phyloP scores from a whole-genome alignment of 495 filamentous ascomycete genomes.

The Penicillium ochrochloron region DNA sequence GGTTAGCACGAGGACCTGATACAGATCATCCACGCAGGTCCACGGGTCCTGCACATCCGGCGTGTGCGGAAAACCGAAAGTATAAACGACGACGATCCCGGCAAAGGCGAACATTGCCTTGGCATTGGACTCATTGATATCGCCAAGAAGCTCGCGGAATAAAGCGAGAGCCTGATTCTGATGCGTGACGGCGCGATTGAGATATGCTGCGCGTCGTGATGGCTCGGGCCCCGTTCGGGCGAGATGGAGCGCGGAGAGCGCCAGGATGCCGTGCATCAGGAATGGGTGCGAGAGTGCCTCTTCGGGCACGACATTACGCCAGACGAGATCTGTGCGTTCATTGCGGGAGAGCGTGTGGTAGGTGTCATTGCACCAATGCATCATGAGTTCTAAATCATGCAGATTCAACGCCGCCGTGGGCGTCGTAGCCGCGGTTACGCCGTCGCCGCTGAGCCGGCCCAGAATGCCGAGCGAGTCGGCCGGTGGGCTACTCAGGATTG shows the following conservation, averaged over 20 bases:
- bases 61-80: constrained; percentile 51
- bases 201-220: constrained; percentile 31
- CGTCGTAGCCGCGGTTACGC: constrained; percentile 15
- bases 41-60: constrained; percentile 43
- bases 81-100: constrained; percentile 53
- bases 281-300: constrained; percentile 53
- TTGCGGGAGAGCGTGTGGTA: constrained; percentile 37
- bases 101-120: constrained; percentile 58
- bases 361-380: constrained; percentile 50
- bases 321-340: constrained; percentile 43
- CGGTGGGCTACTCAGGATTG: constrained; percentile 16
- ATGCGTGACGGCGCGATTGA: constrained; percentile 50
- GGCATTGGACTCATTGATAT: constrained; percentile 49
- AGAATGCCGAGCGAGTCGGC: constrained; percentile 37
- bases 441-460: constrained; percentile 25
- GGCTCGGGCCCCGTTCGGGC: constrained; percentile 36
- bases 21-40: constrained; percentile 44
- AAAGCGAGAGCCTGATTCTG: constrained; percentile 51
- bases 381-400: constrained; percentile 47
- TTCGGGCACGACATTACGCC: constrained; percentile 48
- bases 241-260: constrained; percentile 54
- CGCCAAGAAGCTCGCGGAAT: constrained; percentile 47
- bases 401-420: constrained; percentile 34
- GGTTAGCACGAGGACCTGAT: constrained; percentile 49
- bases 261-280: constrained; percentile 58